Percentiles rank a stretch among this genome's conserved stretches.
Evolutionary conservation across 2,329 filamentous ascomycete species (phyloP).

Genomic region (Arthrobotrys megalospora): DNA sequence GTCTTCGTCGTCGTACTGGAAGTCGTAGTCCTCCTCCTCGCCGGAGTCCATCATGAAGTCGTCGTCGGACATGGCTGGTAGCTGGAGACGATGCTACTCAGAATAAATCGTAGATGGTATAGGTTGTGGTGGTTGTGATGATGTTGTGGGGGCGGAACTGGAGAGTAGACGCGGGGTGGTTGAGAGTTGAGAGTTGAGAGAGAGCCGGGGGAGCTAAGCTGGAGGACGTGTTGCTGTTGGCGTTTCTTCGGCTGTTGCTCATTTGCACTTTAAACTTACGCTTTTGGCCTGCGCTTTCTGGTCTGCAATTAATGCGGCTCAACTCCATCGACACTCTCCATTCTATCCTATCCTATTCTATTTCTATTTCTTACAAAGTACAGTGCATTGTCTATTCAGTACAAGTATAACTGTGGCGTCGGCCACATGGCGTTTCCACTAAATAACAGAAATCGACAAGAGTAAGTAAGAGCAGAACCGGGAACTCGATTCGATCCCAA

Average conservation of each 20-base stretch:
- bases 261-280: background rate
- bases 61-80: constrained; percentile 82
- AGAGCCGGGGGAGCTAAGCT: background rate
- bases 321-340: background rate
- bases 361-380: too few species aligned
- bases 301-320: too few species aligned
- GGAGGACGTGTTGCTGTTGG: constrained; percentile 27
- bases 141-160: background rate
- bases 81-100: background rate
- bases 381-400: too few species aligned
- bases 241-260: constrained; percentile 4
- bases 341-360: too few species aligned
- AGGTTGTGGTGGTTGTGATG: background rate
- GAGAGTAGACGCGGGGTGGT: constrained; percentile 16
- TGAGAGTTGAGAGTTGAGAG: background rate
- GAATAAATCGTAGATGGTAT: too few species aligned
- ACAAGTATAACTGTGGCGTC: too few species aligned
- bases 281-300: constrained; percentile 7
- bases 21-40: constrained; percentile 91
- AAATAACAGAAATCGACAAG: background rate
- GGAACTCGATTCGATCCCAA: background rate
- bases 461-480: background rate
- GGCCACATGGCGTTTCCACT: too few species aligned
- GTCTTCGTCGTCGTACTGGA: constrained; percentile 96
- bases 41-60: constrained; percentile 96